Percentiles rank a stretch among this genome's conserved stretches.
These are phyloP conservation scores for Saturnispora gosingensis DNA, from an alignment of 805 yeast species.

Conservation along the genomic window DNA sequence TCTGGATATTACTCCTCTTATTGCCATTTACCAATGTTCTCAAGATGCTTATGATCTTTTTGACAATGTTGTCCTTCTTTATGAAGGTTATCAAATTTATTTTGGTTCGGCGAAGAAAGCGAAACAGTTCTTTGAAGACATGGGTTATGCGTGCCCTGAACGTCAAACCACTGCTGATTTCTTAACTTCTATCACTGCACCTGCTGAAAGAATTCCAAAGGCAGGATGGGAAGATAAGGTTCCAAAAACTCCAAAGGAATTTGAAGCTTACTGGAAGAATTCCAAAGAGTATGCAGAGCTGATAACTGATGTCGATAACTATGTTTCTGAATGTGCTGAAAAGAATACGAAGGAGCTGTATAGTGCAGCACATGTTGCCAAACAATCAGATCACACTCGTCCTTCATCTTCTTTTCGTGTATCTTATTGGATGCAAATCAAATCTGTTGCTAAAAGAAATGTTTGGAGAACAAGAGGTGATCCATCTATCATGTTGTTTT, in stretches of 20 bases:
- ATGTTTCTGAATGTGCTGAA: slow-evolving; percentile 9
- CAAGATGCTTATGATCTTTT: slow-evolving; percentile 37
- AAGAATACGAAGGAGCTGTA: slow-evolving; percentile 9
- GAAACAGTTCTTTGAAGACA: slow-evolving; percentile 31
- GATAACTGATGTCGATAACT: slow-evolving; percentile 29
- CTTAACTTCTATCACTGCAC: slow-evolving; percentile 30
- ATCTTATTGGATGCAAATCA: slow-evolving; percentile 43
- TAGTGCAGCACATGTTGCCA: slow-evolving; percentile 27
- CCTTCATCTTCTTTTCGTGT: slow-evolving; percentile 45
- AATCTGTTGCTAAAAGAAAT: slow-evolving; percentile 37
- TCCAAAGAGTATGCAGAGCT: slow-evolving; percentile 28
- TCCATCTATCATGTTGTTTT: slow-evolving; percentile 36
- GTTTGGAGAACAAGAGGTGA: slow-evolving; percentile 41
- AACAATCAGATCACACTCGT: slow-evolving; percentile 40
- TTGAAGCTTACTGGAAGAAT: slow-evolving; percentile 31
- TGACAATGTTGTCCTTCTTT: slow-evolving; percentile 33
- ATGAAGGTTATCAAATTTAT: slow-evolving; percentile 37
- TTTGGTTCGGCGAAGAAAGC: slow-evolving; percentile 31
- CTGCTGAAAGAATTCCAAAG: slow-evolving; percentile 25
- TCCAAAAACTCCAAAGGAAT: slow-evolving; percentile 34
- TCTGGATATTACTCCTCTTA: slow-evolving; percentile 40
- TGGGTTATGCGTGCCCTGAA: slow-evolving; percentile 39
- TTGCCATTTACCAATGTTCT: slow-evolving; percentile 42
- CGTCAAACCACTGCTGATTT: slow-evolving; percentile 41
- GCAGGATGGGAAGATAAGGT: slow-evolving; percentile 31